These are phyloP conservation scores for Candolleomyces aberdarensis DNA, from an alignment of 768 basidiomycete species.

Conservation along the genomic window DNA sequence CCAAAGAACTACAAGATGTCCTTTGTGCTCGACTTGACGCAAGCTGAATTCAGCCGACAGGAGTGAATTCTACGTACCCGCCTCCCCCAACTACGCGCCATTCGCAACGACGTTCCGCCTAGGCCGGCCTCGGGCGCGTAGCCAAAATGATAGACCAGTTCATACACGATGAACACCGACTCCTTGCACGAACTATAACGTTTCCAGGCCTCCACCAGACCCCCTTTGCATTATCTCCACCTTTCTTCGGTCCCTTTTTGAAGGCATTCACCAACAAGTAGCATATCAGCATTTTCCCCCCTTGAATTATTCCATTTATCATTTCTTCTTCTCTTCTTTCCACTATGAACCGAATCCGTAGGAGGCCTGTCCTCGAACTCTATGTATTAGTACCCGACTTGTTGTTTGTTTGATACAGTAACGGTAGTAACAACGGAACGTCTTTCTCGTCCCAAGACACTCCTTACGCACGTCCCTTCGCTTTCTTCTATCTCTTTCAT, in stretches of 20 bases:
- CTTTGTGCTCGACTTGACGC: constrained; percentile 78
- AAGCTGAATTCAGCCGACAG: constrained; percentile 77
- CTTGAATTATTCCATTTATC: constrained; percentile 17
- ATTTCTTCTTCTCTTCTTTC: constrained; percentile 1
- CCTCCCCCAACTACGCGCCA: constrained; percentile 1
- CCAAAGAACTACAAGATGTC: constrained; percentile 67
- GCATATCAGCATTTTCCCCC: constrained; percentile 6
- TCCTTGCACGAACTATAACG: background rate
- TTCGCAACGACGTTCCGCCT: background rate
- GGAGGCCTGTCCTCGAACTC: background rate
- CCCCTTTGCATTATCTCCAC: background rate
- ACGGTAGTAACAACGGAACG: too few relatives aligned
- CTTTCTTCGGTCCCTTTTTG: background rate
- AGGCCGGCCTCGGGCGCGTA: background rate
- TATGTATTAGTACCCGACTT: background rate
- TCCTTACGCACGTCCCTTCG: too few relatives aligned
- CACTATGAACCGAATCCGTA: constrained; percentile 7
- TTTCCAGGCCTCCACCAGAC: background rate
- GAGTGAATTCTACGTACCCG: constrained; percentile 19
- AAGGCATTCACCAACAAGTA: constrained; percentile 3
- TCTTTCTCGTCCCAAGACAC: too few relatives aligned
- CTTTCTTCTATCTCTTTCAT: too few relatives aligned
- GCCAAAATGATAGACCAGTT: background rate
- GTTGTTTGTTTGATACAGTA: too few relatives aligned
- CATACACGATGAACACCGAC: background rate